Percentiles rank a stretch among this genome's conserved stretches.
phyloP scores from a whole-genome alignment of 768 basidiomycete species.

The Agaricus subrufescens region DNA sequence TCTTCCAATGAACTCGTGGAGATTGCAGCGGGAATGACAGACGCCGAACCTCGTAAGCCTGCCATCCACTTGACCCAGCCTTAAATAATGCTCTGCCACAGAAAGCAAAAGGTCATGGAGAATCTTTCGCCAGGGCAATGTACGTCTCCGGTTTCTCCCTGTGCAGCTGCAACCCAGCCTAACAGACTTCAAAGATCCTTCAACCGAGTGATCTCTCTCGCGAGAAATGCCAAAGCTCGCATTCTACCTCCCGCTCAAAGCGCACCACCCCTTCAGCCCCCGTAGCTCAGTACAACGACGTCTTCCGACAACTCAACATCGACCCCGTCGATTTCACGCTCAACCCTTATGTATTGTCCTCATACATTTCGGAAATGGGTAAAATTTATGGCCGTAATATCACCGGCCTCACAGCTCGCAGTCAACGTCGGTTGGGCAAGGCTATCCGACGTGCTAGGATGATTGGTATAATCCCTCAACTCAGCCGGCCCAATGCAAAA shows the following conservation, averaged over 20 bases:
- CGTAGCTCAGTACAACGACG: conserved; percentile 54
- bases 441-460: conserved; percentile 85
- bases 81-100: background rate
- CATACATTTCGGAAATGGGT: conserved; percentile 70
- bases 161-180: background rate
- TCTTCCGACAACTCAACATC: conserved; percentile 66
- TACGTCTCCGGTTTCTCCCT: conserved; percentile 8
- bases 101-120: conserved; percentile 9
- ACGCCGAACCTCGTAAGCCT: background rate
- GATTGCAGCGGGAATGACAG: background rate
- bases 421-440: conserved; percentile 74
- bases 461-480: conserved; percentile 80
- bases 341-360: conserved; percentile 53
- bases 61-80: too few species aligned
- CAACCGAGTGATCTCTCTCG: conserved; percentile 25
- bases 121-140: conserved; percentile 17
- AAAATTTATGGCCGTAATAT: conserved; percentile 69
- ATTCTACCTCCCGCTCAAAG: conserved; percentile 12
- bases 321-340: conserved; percentile 69
- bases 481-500: conserved; percentile 26
- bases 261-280: conserved; percentile 53
- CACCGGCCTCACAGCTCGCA: conserved; percentile 73
- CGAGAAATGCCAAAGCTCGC: conserved; percentile 18
- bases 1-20: background rate
- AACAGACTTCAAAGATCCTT: conserved; percentile 4